Evolutionary conservation across 108 stramenopile species (phyloP).

Genomic region (Pseudonitzschia multistriata): DNA sequence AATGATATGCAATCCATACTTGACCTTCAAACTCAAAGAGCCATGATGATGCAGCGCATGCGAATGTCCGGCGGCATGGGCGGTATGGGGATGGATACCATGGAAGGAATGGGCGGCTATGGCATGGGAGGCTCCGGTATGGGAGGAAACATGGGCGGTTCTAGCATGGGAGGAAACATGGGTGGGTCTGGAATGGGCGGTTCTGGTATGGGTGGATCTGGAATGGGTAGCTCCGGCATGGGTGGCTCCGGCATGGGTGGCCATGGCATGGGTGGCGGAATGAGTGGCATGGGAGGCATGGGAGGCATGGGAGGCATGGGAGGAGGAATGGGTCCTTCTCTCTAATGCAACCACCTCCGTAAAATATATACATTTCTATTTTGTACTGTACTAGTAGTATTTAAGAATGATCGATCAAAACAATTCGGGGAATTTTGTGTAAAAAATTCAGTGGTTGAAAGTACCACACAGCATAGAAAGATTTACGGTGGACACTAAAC

Average conservation of each 20-base stretch:
- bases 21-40: conserved; percentile 13
- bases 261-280: neutral
- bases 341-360: neutral
- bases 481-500: too few relatives aligned
- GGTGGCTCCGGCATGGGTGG: conserved; percentile 3
- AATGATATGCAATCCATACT: conserved; percentile 13
- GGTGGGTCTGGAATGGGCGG: conserved; percentile 10
- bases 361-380: neutral
- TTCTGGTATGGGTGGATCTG: neutral
- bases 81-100: conserved; percentile 6
- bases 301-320: conserved; percentile 9
- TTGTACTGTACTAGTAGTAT: too few relatives aligned
- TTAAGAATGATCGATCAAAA: neutral
- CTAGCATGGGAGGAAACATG: neutral
- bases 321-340: conserved; percentile 13
- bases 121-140: neutral
- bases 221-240: neutral
- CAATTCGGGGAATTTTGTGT: too few relatives aligned
- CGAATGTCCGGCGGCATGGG: conserved; percentile 8
- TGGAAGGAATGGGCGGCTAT: neutral
- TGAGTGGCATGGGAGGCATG: neutral
- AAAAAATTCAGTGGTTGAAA: too few relatives aligned
- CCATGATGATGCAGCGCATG: conserved; percentile 18
- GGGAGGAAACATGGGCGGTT: neutral
- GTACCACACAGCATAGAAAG: too few relatives aligned